Evolutionary conservation across 2,329 filamentous ascomycete species (phyloP).

Genomic region (Colletotrichum sp.): DNA sequence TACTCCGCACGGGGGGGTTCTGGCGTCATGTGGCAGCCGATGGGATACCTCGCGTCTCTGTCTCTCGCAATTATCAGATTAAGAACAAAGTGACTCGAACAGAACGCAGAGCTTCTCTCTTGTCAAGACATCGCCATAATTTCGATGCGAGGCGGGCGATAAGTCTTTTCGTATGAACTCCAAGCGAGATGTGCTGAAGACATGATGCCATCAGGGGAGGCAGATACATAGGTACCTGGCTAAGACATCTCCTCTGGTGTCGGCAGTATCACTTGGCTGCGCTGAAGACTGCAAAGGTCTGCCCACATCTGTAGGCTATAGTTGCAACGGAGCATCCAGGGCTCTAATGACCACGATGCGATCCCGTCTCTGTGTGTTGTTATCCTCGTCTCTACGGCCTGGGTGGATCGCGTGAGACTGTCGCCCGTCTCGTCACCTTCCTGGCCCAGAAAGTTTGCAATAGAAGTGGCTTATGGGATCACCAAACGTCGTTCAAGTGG

Average conservation of each 20-base stretch:
- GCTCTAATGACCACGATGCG: neutral
- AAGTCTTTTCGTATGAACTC: neutral
- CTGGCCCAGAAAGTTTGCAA: neutral
- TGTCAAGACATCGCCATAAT: neutral
- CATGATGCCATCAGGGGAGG: neutral
- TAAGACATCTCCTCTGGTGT: neutral
- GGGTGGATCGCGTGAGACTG: neutral
- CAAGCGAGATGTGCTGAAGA: neutral
- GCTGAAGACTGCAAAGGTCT: neutral
- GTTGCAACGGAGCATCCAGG: neutral
- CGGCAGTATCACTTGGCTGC: neutral
- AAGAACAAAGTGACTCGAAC: neutral
- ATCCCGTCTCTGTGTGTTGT: neutral
- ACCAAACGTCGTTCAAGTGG: neutral
- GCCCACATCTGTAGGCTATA: neutral
- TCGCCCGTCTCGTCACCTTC: neutral
- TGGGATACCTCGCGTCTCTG: neutral
- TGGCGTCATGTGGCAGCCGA: too few species aligned
- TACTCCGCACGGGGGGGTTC: too few species aligned
- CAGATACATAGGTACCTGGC: neutral
- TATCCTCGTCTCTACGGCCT: neutral
- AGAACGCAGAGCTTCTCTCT: neutral
- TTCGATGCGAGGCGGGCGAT: neutral
- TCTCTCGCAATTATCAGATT: neutral
- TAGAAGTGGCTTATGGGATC: neutral